phyloP scores from a whole-genome alignment of 2,329 filamentous ascomycete genomes.

The Colletotrichum melonis region DNA sequence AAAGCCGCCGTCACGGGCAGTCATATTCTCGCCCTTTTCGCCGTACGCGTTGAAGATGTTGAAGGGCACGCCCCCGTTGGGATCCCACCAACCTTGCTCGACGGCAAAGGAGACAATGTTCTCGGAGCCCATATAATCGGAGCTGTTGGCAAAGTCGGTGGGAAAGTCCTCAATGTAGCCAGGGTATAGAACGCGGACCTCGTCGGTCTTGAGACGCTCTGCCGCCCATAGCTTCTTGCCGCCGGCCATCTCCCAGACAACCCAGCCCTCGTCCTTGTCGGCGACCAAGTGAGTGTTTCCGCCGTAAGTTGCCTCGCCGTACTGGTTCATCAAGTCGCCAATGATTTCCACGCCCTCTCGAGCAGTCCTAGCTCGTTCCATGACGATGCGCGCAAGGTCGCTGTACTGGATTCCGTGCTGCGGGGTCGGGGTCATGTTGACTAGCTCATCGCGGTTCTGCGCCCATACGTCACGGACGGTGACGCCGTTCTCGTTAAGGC shows the following conservation, averaged over 20 bases:
- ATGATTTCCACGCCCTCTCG: constrained; percentile 55
- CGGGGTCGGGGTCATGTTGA: constrained; percentile 52
- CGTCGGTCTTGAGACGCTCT: constrained; percentile 39
- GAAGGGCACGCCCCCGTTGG: constrained; percentile 38
- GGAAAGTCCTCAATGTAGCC: constrained; percentile 45
- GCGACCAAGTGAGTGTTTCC: constrained; percentile 56
- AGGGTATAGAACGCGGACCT: constrained; percentile 42
- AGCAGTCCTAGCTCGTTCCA: constrained; percentile 53
- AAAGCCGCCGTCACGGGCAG: constrained; percentile 42
- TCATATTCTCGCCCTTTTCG: constrained; percentile 37
- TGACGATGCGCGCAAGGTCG: constrained; percentile 51
- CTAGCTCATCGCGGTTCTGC: constrained; percentile 50
- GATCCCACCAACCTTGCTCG: constrained; percentile 42
- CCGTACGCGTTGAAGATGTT: constrained; percentile 43
- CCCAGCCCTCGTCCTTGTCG: constrained; percentile 44
- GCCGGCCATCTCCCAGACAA: constrained; percentile 44
- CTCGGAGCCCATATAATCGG: constrained; percentile 42
- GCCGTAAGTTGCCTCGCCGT: constrained; percentile 55
- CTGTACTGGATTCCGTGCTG: constrained; percentile 54
- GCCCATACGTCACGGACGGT: constrained; percentile 55
- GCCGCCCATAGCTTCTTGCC: constrained; percentile 42
- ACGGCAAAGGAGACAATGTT: constrained; percentile 43
- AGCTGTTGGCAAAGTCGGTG: constrained; percentile 36
- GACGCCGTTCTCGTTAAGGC: constrained; percentile 54
- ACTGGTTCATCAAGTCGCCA: constrained; percentile 49